phyloP scores from a whole-genome alignment of 768 basidiomycete species.

The Mycena galericulata region DNA sequence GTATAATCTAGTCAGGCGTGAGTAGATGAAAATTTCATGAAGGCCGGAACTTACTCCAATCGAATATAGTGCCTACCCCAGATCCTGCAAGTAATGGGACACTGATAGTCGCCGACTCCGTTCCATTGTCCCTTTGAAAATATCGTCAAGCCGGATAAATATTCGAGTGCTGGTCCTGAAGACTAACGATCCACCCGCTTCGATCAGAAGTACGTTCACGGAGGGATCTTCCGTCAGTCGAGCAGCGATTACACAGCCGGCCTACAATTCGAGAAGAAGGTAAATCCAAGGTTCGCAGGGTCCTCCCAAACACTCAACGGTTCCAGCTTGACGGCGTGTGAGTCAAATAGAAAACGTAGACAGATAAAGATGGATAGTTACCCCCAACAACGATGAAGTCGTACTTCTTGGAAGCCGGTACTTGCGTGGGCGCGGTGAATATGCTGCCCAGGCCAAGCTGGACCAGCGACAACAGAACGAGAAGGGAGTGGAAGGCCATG shows the following conservation, averaged over 20 bases:
- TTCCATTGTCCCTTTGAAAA: conserved; percentile 21
- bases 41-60: too few relatives aligned
- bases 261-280: not conserved
- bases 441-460: too few relatives aligned
- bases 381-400: conserved; percentile 43
- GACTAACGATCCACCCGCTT: too few relatives aligned
- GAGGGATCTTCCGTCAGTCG: conserved; percentile 55
- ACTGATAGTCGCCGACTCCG: not conserved
- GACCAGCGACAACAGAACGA: too few relatives aligned
- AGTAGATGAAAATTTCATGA: too few relatives aligned
- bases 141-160: too few relatives aligned
- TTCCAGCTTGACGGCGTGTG: not conserved
- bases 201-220: too few relatives aligned
- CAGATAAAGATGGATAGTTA: conserved; percentile 20
- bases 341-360: not conserved
- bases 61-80: conserved; percentile 6
- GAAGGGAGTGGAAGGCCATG: too few relatives aligned
- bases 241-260: conserved; percentile 50
- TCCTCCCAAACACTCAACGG: not conserved
- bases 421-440: too few relatives aligned
- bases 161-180: too few relatives aligned
- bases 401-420: conserved; percentile 29
- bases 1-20: too few relatives aligned
- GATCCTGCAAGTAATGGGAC: conserved; percentile 19
- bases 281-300: not conserved